Conservation (phyloP, 192 early-diverging fungal species). For the Thamnidium elegans region DNA sequence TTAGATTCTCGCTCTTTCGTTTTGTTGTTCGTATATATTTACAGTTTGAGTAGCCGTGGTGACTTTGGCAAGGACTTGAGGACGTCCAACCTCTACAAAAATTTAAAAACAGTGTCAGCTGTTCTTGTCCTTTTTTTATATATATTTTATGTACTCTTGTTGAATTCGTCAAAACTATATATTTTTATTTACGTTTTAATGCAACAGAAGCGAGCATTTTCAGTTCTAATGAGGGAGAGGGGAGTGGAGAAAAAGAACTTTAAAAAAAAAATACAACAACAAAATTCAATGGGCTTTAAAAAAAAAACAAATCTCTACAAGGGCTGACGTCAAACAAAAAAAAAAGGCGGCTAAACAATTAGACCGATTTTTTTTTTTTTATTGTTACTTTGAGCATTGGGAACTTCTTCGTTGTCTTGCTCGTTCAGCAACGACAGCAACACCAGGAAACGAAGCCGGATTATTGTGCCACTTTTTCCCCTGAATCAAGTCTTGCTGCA, state of each 20-base stretch:
- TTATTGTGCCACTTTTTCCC: not conserved
- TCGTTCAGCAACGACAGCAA: slow-evolving; percentile 25
- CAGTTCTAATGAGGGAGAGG: too few species aligned
- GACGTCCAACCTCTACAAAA: slow-evolving; percentile 2
- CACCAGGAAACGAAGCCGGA: slow-evolving; percentile 21
- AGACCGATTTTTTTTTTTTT: too few species aligned
- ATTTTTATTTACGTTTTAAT: slow-evolving; percentile 15
- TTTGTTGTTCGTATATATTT: not conserved
- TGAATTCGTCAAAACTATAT: not conserved
- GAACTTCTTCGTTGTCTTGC: slow-evolving; percentile 6
- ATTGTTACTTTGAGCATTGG: not conserved
- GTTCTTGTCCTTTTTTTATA: not conserved
- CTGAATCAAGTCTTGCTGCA: slow-evolving; percentile 12
- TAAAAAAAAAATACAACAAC: too few species aligned
- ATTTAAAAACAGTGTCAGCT: not conserved
- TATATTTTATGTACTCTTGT: not conserved
- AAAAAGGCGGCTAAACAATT: too few species aligned
- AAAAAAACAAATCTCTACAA: too few species aligned
- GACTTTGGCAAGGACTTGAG: slow-evolving; percentile 1
- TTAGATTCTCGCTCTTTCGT: not conserved
- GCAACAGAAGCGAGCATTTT: slow-evolving; percentile 13
- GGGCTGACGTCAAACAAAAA: too few species aligned
- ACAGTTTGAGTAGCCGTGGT: not conserved
- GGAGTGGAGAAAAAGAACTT: too few species aligned
- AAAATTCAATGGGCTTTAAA: too few species aligned